Conservation (phyloP, 495 filamentous ascomycete genomes). For the Pseudoneurospora amorphoporcata region DNA sequence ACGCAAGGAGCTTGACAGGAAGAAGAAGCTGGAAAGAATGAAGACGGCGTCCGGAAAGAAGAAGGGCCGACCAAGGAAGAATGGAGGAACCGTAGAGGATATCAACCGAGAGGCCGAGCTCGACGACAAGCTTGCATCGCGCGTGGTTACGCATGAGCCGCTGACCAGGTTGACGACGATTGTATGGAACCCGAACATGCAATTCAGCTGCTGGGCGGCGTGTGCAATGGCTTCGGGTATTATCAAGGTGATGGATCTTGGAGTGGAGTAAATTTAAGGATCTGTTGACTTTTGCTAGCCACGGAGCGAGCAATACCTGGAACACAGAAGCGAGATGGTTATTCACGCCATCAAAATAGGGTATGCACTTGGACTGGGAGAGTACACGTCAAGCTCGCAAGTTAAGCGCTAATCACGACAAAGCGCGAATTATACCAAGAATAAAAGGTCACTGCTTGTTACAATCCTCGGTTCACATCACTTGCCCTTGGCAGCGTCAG, state of each 20-base stretch:
- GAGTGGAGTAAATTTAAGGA: conserved; percentile 16
- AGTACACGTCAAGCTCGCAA: background rate
- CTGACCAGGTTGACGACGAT: conserved; percentile 34
- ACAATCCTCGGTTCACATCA: background rate
- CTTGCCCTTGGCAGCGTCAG: background rate
- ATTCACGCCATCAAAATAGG: background rate
- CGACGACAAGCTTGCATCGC: conserved; percentile 22
- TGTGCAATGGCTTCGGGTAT: conserved; percentile 40
- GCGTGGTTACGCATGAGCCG: conserved; percentile 33
- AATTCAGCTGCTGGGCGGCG: conserved; percentile 43
- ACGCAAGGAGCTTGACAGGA: conserved; percentile 53
- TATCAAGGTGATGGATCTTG: conserved; percentile 37
- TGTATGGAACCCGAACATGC: conserved; percentile 37
- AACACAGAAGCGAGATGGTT: background rate
- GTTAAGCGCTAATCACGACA: background rate
- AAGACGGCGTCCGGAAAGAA: conserved; percentile 49
- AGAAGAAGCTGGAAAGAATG: conserved; percentile 36
- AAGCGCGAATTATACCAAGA: background rate
- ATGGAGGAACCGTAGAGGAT: conserved; percentile 12
- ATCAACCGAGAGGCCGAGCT: conserved; percentile 18
- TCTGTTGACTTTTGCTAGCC: background rate
- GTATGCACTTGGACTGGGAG: background rate
- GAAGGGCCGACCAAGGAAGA: conserved; percentile 30
- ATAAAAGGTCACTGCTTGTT: background rate
- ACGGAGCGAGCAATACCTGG: background rate